A percentile compares a stretch with the other conserved stretches of the same genome.
These are phyloP conservation scores for Coprinopsis sp. DNA, from an alignment of 768 basidiomycete species.

Conservation along the genomic window DNA sequence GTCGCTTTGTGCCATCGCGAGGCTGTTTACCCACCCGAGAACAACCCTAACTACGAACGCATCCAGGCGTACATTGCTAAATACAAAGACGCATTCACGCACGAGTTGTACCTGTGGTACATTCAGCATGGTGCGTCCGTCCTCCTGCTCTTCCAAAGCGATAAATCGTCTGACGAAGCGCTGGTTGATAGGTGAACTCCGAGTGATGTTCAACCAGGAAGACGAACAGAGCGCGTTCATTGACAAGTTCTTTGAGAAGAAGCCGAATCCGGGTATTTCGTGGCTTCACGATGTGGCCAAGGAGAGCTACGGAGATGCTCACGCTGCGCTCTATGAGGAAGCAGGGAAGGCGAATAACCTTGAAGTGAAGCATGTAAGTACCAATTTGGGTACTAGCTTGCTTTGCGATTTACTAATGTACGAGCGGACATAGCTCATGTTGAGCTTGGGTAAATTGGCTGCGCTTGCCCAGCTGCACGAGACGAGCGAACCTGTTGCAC, in stretches of 20 bases:
- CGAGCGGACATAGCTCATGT: constrained; percentile 60
- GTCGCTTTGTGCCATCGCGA: constrained; percentile 77
- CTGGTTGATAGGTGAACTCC: constrained; percentile 58
- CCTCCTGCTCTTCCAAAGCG: not conserved
- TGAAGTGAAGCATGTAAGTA: constrained; percentile 71
- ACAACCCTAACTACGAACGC: constrained; percentile 57
- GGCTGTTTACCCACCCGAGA: constrained; percentile 54
- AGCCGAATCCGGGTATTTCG: constrained; percentile 57
- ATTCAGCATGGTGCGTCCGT: constrained; percentile 70
- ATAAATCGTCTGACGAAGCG: no score
- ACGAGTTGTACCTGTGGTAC: constrained; percentile 90
- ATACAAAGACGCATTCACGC: constrained; percentile 80
- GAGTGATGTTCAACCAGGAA: constrained; percentile 77
- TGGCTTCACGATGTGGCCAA: constrained; percentile 89
- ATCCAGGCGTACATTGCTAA: constrained; percentile 71
- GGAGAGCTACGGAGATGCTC: constrained; percentile 59
- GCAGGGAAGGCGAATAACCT: constrained; percentile 53
- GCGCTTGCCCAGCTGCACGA: constrained; percentile 78
- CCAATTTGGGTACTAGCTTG: constrained; percentile 12
- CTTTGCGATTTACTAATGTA: not conserved
- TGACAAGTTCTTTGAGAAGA: constrained; percentile 64
- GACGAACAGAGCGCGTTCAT: constrained; percentile 57
- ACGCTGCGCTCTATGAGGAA: constrained; percentile 58
- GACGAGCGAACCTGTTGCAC: constrained; percentile 39
- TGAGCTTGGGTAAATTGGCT: constrained; percentile 86